Conservation (phyloP, 2,329 filamentous ascomycete species). For the Iodosphaeria phyllophila region DNA sequence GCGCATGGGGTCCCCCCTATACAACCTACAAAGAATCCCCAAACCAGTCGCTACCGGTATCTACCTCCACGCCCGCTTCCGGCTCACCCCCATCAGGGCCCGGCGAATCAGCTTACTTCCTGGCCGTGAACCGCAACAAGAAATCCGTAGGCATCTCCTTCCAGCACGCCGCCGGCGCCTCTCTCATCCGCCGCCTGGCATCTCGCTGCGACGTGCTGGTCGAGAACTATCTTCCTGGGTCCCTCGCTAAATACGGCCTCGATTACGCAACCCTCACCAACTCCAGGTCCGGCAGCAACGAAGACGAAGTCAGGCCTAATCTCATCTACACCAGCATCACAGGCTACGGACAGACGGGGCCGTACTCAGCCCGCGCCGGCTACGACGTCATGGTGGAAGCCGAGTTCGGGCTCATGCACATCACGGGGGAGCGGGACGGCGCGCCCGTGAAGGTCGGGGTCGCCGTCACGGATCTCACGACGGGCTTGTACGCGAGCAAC, state of each 20-base stretch:
- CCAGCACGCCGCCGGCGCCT: constrained; percentile 63
- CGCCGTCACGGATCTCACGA: constrained; percentile 89
- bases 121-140: constrained; percentile 92
- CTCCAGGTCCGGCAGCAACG: no score
- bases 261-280: constrained; percentile 66
- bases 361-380: constrained; percentile 69
- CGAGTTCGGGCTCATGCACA: constrained; percentile 96
- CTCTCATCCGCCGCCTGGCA: constrained; percentile 71
- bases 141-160: constrained; percentile 88
- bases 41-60: no score
- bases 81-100: constrained; percentile 43
- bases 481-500: constrained; percentile 87
- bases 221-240: constrained; percentile 88
- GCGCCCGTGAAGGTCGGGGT: constrained; percentile 95
- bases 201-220: constrained; percentile 82
- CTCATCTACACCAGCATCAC: constrained; percentile 94
- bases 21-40: no score
- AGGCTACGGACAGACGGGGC: constrained; percentile 89
- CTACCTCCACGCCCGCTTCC: no score
- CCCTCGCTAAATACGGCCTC: constrained; percentile 75
- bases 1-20: constrained; percentile 93
- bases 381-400: constrained; percentile 99
- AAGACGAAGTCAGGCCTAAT: constrained; percentile 73
- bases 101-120: constrained; percentile 88
- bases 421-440: constrained; percentile 74